Percentiles rank a stretch among this genome's conserved stretches.
phyloP scores from a whole-genome alignment of 306 rosid species.

The Hippophae rhamnoides region DNA sequence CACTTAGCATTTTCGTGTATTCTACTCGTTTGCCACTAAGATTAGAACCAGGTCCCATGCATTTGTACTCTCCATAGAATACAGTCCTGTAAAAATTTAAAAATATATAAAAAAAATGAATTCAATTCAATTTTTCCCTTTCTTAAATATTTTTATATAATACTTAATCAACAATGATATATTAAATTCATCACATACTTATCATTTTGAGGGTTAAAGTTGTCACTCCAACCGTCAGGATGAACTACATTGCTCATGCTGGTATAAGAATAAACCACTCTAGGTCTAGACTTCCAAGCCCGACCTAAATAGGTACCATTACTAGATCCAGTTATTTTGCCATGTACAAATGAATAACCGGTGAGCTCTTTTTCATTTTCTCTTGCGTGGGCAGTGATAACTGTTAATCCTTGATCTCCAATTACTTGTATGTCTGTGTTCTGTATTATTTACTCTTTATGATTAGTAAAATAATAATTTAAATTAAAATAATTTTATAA shows the following conservation, averaged over 20 bases:
- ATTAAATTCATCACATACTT: constrained; percentile 6
- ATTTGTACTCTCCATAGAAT: constrained; percentile 34
- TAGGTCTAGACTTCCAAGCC: constrained; percentile 38
- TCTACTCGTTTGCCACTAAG: not conserved
- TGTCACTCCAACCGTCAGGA: constrained; percentile 35
- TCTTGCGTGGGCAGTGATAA: constrained; percentile 46
- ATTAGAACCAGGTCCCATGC: constrained; percentile 22
- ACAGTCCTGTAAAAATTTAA: constrained; percentile 18
- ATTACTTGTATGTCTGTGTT: constrained; percentile 24
- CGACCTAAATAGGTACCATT: constrained; percentile 35
- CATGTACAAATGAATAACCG: constrained; percentile 46
- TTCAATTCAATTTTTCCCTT: no score
- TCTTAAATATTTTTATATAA: no score
- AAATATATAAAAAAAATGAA: no score
- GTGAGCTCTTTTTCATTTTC: not conserved
- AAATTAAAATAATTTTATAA: not conserved
- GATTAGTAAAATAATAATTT: not conserved
- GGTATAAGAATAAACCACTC: constrained; percentile 36
- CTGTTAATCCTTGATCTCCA: constrained; percentile 11
- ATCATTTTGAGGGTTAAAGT: constrained; percentile 3
- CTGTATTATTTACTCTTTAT: constrained; percentile 10
- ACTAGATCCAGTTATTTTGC: constrained; percentile 32
- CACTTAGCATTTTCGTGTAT: constrained; percentile 15
- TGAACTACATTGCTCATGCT: constrained; percentile 17
- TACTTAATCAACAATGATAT: no score